Percentiles rank a stretch among this genome's conserved stretches.
phyloP scores from a whole-genome alignment of 768 basidiomycete genomes.

The Gelatoporia subvermispora region DNA sequence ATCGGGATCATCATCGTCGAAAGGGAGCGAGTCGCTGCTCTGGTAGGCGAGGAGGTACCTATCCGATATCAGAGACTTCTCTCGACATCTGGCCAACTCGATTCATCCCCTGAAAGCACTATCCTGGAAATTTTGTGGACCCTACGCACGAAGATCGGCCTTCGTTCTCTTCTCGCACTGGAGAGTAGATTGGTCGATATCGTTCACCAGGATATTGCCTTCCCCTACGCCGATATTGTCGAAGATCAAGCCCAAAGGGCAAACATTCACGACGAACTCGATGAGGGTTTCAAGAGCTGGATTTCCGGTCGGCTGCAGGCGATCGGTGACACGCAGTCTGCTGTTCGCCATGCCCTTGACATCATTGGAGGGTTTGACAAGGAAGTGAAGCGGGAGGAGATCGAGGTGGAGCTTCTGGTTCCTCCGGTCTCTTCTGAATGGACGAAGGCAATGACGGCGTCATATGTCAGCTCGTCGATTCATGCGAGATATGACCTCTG shows the following conservation, averaged over 20 bases:
- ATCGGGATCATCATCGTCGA: conserved; percentile 60
- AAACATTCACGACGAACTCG: conserved; percentile 50
- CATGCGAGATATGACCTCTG: conserved; percentile 75
- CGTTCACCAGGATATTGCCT: conserved; percentile 72
- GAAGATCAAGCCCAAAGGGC: conserved; percentile 55
- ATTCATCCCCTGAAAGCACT: conserved; percentile 40
- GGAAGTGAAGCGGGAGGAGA: conserved; percentile 71
- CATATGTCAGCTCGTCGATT: conserved; percentile 58
- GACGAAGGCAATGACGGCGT: conserved; percentile 55
- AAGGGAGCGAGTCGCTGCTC: conserved; percentile 66
- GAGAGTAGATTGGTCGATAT: conserved; percentile 60
- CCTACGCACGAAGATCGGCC: conserved; percentile 55
- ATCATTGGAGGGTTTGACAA: conserved; percentile 66
- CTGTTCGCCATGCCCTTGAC: conserved; percentile 56
- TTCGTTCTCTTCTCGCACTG: conserved; percentile 48
- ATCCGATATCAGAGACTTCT: conserved; percentile 52
- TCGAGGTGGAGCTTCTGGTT: conserved; percentile 44
- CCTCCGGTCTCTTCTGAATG: conserved; percentile 56
- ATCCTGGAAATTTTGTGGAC: conserved; percentile 62
- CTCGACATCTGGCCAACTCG: conserved; percentile 36
- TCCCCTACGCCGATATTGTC: conserved; percentile 71
- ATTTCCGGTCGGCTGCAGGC: conserved; percentile 54
- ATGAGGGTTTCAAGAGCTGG: conserved; percentile 58
- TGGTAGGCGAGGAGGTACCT: conserved; percentile 65
- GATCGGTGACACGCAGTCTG: conserved; percentile 50